Evolutionary conservation across 495 filamentous ascomycete genomes (phyloP), one percentile per base, ranked within the genome.

Genomic region (Penicillium paradoxum): DNA sequence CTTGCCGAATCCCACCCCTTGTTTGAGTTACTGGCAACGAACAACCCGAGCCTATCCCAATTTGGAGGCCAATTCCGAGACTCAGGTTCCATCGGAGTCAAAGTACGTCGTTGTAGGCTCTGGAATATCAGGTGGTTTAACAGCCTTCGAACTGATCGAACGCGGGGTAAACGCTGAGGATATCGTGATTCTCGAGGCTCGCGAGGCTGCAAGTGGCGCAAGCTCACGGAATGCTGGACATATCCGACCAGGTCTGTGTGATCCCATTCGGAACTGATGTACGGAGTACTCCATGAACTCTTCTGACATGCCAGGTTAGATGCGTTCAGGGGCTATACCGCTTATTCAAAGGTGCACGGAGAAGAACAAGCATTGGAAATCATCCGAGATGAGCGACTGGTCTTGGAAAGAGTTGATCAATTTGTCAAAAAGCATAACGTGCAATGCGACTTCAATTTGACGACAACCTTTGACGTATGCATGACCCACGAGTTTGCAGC

Each of bases 211-310:
- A 1, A 60, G 62, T 45, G 67, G 67, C 4, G 64, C 67, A 6
- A 67, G 58, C 48, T 65, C 62, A 1, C 54, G 67, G 6, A 70
- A 70, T 54, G 67, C 67, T 1, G 67, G 67, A 17, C 67, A 70
- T 48, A 58, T 70, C 4, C 57, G 67, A 50, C 67, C 66, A 46
- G 66, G 66, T 66, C 51, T 55, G 45, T 49, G 0, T n/a, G n/a
- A n/a, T 7, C 24, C 3, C 24, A 27, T 27, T 27, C 24, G 3
- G 24, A 27, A n/a, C n/a, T n/a, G n/a, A n/a, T n/a, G n/a, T n/a
- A n/a, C n/a, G n/a, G n/a, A n/a, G n/a, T n/a, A n/a, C n/a, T n/a
- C n/a, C n/a, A n/a, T n/a, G n/a, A n/a, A n/a, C n/a, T n/a, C n/a
- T n/a, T n/a, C n/a, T n/a, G n/a, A n/a, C n/a, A n/a, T n/a, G n/a